phyloP scores from a whole-genome alignment of 441 rosid species.

The Rhodomyrtus psidioides region DNA sequence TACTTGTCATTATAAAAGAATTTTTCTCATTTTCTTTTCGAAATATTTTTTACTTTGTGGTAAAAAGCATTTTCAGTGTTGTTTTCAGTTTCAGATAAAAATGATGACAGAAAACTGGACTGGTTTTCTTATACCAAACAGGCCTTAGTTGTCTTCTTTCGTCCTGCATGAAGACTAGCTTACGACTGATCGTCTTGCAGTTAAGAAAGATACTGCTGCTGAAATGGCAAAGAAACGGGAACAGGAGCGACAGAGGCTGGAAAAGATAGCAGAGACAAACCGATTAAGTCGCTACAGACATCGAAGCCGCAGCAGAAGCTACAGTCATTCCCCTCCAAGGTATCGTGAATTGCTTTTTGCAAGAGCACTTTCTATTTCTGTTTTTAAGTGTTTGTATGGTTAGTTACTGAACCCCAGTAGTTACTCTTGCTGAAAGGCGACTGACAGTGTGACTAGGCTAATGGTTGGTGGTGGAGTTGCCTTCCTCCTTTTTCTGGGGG shows the following conservation, averaged over 20 bases:
- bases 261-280: slow-evolving; percentile 86
- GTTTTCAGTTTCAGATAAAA: neutral
- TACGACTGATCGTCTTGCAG: slow-evolving; percentile 26
- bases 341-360: slow-evolving; percentile 6
- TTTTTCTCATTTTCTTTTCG: neutral
- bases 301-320: slow-evolving; percentile 59
- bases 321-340: slow-evolving; percentile 85
- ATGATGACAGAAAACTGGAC: neutral
- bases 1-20: neutral
- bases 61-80: neutral
- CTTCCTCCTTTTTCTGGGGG: neutral
- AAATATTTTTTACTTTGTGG: neutral
- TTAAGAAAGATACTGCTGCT: slow-evolving; percentile 90
- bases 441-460: neutral
- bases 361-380: neutral
- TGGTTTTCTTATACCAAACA: neutral
- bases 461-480: neutral
- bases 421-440: neutral
- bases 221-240: slow-evolving; percentile 90
- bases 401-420: neutral
- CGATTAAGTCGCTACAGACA: slow-evolving; percentile 52
- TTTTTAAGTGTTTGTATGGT: neutral
- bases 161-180: neutral
- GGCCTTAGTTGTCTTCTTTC: neutral
- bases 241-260: slow-evolving; percentile 83